Evolutionary conservation across 225 moss, liverwort and hornwort genomes (phyloP).

Genomic region (Rhytidiadelphus loreus): DNA sequence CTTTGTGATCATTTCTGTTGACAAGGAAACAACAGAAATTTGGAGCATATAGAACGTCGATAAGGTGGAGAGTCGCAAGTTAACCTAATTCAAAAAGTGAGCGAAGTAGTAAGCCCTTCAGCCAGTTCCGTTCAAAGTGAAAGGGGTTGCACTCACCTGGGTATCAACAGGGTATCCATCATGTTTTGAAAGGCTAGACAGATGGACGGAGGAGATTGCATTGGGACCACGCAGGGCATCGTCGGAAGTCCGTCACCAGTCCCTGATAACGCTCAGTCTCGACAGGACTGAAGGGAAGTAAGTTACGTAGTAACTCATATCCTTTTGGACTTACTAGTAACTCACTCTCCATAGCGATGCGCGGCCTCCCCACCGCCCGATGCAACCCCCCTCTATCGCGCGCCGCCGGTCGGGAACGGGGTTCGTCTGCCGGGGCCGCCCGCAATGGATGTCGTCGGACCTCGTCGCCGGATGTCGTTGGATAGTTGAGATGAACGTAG

Average conservation of each 20-base stretch:
- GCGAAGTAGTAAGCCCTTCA: neutral
- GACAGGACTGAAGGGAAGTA: neutral
- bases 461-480: neutral
- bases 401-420: slow-evolving; percentile 22
- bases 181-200: neutral
- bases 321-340: neutral
- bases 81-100: neutral
- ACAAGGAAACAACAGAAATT: neutral
- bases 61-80: neutral
- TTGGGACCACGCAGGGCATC: neutral
- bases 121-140: neutral
- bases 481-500: neutral
- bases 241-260: neutral
- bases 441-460: slow-evolving; percentile 1
- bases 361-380: neutral
- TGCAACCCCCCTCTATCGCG: neutral
- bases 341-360: neutral
- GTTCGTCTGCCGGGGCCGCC: slow-evolving; percentile 7
- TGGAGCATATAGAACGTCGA: neutral
- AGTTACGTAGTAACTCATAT: neutral
- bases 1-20: neutral
- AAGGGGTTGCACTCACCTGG: neutral
- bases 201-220: slow-evolving; percentile 5
- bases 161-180: neutral
- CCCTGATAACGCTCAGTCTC: neutral